Evolutionary conservation across 768 basidiomycete species (phyloP), one percentile per base, ranked within the genome.

Genomic region (Lentinula guzmanii): DNA sequence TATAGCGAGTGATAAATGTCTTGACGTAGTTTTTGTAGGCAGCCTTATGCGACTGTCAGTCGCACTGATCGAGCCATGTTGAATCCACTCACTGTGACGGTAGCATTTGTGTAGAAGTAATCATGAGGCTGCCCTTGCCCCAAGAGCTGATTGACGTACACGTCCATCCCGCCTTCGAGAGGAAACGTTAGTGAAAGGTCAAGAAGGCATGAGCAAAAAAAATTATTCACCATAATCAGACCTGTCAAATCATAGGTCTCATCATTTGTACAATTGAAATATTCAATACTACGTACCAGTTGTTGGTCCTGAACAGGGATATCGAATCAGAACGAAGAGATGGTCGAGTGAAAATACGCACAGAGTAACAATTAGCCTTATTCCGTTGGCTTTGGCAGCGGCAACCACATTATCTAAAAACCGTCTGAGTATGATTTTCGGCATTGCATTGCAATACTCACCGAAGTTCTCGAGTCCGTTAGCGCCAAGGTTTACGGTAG

Each of bases 281-380:
- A 64, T 21, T 51, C n/a, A 24, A 28, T 3, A 28, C 28, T 7
- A 56, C 55, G 21, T 28, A 75, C 82, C 83, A 85, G 72, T 86
- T 85, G 72, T 85, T 86, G 4, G 84, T 85, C 66, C 81, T 84
- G 61, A 34, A 10, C 15, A 18, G 21, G 13, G 7, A 4, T 33
- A 3, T 24, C 5, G 10, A 41, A 9, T 28, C 42, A 13, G 13
- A 5, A 48, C 31, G 41, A 13, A 1, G 10, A 18, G 1, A 52
- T 10, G 11, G 9, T 52, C 6, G 4, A 37, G 8, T 21, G 10
- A 39, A 18, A 16, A 4, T 24, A 37, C 82, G 68, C 63, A 84
- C 82, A 86, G 66, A 5, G 83, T 74, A 58, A 86, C 84, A 56
- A 86, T 84, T 52, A 87, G 76, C 6, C 82, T 80, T 46, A 88